A percentile compares a stretch with the other conserved stretches of the same genome.
Conservation (phyloP, 192 early-diverging fungal genomes). For the Phlyctochytrium arcticum region DNA sequence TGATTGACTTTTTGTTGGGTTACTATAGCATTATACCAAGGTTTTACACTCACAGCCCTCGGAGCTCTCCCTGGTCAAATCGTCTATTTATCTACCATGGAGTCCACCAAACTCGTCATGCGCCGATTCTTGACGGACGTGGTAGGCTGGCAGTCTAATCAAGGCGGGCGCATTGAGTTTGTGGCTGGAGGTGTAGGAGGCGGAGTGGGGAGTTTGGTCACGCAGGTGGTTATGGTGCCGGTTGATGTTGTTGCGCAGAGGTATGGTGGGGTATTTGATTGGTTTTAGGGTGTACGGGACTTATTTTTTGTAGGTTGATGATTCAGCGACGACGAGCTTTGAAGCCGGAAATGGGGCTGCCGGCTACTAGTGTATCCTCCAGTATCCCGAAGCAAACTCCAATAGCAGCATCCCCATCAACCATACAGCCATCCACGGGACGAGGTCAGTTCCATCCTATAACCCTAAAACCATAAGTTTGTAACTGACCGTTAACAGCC, state of each 20-base stretch:
- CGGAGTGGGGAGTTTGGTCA: slow-evolving; percentile 13
- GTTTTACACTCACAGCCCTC: slow-evolving; percentile 22
- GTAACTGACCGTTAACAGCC: neutral
- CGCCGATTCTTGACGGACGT: neutral
- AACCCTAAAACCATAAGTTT: too few relatives aligned
- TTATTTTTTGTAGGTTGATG: slow-evolving; percentile 15
- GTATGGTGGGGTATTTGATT: neutral
- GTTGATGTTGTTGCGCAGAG: slow-evolving; percentile 28
- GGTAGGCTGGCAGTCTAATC: neutral
- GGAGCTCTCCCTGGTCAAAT: slow-evolving; percentile 31
- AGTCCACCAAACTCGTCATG: neutral
- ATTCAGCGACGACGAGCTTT: slow-evolving; percentile 8
- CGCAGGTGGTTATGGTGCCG: slow-evolving; percentile 25
- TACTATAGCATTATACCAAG: slow-evolving; percentile 26
- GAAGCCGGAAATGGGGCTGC: too few relatives aligned
- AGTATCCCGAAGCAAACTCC: too few relatives aligned
- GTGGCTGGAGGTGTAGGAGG: slow-evolving; percentile 26
- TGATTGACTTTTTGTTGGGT: neutral
- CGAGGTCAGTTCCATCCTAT: too few relatives aligned
- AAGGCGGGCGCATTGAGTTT: neutral
- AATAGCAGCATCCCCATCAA: neutral
- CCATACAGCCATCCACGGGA: too few relatives aligned
- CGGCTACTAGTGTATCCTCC: neutral
- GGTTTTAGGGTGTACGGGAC: neutral
- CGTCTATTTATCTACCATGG: slow-evolving; percentile 22